phyloP scores from a whole-genome alignment of 2,329 filamentous ascomycete genomes.

The Neurospora crassa region DNA sequence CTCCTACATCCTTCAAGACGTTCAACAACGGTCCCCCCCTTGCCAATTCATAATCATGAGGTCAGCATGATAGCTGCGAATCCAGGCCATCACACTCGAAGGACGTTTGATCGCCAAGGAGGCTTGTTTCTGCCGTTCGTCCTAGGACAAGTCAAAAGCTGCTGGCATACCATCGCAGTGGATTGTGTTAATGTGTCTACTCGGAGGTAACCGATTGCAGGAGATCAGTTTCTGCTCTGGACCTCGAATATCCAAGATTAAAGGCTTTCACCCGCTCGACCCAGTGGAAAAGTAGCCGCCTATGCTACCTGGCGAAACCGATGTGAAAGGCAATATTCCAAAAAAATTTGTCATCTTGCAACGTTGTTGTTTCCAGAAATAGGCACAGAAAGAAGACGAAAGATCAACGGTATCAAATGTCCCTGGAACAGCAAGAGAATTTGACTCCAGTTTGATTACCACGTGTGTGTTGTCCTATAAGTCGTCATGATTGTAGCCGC shows the following conservation, averaged over 20 bases:
- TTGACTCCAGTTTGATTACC: not conserved
- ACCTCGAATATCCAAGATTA: not conserved
- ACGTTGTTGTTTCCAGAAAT: not conserved
- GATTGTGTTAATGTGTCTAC: not conserved
- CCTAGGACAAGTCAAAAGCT: not conserved
- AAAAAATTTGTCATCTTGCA: not conserved
- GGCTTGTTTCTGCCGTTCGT: not conserved
- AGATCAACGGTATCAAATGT: not conserved
- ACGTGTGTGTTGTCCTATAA: not conserved
- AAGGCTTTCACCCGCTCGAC: not conserved
- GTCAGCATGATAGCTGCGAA: not conserved
- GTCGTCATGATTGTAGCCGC: not conserved
- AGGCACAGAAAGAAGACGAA: not conserved
- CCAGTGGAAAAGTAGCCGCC: not conserved
- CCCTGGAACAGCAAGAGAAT: not conserved
- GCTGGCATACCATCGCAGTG: not conserved
- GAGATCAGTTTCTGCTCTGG: not conserved
- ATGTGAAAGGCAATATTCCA: not conserved
- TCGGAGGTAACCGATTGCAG: not conserved
- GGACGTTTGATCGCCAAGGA: not conserved
- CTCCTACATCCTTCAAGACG: not conserved
- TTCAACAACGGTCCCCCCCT: not conserved
- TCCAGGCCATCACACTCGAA: not conserved
- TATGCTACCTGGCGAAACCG: not conserved
- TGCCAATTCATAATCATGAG: not conserved